Conservation (phyloP, 2,329 filamentous ascomycete genomes). For the Epichloe elymi region DNA sequence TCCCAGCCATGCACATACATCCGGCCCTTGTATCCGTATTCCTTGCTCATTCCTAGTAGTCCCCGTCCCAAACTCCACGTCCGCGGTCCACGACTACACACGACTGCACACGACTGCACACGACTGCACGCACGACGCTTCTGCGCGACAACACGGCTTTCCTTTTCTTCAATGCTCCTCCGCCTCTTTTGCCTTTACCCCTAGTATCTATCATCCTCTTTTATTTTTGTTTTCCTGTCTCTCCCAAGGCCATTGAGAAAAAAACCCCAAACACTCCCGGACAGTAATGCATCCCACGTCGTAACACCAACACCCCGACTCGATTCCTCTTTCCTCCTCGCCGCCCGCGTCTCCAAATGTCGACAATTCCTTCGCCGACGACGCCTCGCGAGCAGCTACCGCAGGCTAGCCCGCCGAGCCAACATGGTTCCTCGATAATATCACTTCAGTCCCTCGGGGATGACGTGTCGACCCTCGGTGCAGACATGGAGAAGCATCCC, state of each 20-base stretch:
- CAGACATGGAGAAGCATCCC: conserved; percentile 31
- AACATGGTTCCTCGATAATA: conserved; percentile 12
- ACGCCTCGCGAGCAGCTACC: conserved; percentile 13
- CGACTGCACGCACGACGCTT: conserved; percentile 1
- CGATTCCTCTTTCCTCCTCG: not conserved
- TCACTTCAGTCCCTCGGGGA: conserved; percentile 7
- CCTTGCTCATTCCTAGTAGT: conserved; percentile 5
- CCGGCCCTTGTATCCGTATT: not conserved
- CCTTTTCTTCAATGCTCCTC: not conserved
- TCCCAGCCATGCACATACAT: not conserved
- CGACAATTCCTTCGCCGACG: conserved; percentile 12
- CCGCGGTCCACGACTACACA: conserved; percentile 4
- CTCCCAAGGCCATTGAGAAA: not conserved
- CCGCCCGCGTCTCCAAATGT: conserved; percentile 11
- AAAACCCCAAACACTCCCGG: not conserved
- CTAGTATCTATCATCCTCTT: not conserved
- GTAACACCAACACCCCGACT: conserved; percentile 1
- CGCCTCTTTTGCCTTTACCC: not conserved
- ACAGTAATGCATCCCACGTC: conserved; percentile 8
- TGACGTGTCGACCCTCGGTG: not conserved
- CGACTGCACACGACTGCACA: not conserved
- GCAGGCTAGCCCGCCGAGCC: conserved; percentile 11
- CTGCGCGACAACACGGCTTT: conserved; percentile 6
- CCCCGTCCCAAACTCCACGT: conserved; percentile 2
- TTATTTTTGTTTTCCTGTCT: not conserved